These are phyloP conservation scores for Bassia scoparia DNA, from an alignment of 148 eudicot species.

Conservation along the genomic window DNA sequence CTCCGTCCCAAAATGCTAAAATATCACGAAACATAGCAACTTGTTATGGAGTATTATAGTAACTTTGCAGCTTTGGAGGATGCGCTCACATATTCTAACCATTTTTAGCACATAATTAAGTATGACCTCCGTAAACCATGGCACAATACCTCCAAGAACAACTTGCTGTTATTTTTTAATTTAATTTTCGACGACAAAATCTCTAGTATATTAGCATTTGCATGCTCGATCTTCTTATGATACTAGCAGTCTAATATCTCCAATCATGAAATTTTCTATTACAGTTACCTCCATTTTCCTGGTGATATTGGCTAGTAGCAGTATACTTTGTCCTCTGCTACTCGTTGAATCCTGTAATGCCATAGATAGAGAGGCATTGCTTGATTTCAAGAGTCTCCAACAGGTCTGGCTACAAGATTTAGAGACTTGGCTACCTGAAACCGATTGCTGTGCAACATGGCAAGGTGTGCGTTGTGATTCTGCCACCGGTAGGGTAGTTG, in stretches of 20 bases:
- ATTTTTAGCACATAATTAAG: neutral
- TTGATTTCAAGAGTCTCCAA: slow-evolving; percentile 48
- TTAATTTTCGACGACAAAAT: too few species aligned
- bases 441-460: slow-evolving; percentile 71
- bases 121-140: neutral
- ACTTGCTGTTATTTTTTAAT: too few species aligned
- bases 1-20: neutral
- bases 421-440: slow-evolving; percentile 41
- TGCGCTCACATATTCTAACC: neutral
- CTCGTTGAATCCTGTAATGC: slow-evolving; percentile 40
- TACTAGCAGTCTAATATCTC: neutral
- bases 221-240: neutral
- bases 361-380: slow-evolving; percentile 52
- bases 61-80: neutral
- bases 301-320: neutral
- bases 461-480: slow-evolving; percentile 52
- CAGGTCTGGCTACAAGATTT: slow-evolving; percentile 41
- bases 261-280: slow-evolving; percentile 1
- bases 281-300: slow-evolving; percentile 20
- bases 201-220: neutral
- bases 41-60: neutral
- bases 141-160: neutral
- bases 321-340: neutral
- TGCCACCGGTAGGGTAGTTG: slow-evolving; percentile 44
- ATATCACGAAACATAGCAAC: neutral